Evolutionary conservation across 768 basidiomycete genomes (phyloP).

Genomic region (Hericium alpestre): DNA sequence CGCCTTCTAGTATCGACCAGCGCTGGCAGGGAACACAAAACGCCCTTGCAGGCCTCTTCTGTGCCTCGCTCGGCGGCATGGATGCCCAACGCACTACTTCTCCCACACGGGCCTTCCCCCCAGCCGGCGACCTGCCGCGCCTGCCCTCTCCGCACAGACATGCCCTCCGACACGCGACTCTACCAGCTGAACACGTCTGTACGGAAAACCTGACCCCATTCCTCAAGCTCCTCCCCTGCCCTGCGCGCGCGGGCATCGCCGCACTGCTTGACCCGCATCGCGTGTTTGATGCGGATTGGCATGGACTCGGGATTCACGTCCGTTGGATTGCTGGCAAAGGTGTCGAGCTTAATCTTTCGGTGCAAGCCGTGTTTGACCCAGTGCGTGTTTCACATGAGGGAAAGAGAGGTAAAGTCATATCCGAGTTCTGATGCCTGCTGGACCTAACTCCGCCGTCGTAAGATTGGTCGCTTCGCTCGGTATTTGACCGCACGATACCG

Average conservation of each 20-base stretch:
- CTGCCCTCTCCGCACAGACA: constrained; percentile 31
- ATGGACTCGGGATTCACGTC: constrained; percentile 77
- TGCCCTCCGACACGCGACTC: constrained; percentile 61
- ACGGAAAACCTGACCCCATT: constrained; percentile 97
- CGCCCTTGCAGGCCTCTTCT: constrained; percentile 87
- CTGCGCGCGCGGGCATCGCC: constrained; percentile 77
- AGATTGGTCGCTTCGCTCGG: constrained; percentile 67
- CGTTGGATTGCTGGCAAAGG: constrained; percentile 39
- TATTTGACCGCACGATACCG: constrained; percentile 62
- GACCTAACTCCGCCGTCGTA: constrained; percentile 5
- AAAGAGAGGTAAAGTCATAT: constrained; percentile 39
- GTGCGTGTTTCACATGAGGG: constrained; percentile 40
- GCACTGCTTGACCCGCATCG: constrained; percentile 74
- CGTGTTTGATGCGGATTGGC: constrained; percentile 87
- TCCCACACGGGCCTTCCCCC: constrained; percentile 48
- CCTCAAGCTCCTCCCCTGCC: constrained; percentile 88
- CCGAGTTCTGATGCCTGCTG: neutral
- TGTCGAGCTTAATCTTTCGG: constrained; percentile 54
- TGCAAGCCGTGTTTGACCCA: constrained; percentile 75
- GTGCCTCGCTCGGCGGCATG: constrained; percentile 76
- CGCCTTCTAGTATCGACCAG: constrained; percentile 44
- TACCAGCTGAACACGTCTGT: constrained; percentile 84
- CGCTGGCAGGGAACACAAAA: constrained; percentile 84
- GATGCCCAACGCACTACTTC: constrained; percentile 69
- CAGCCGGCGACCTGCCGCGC: constrained; percentile 45